These are phyloP conservation scores for Boeremia exigua DNA, from an alignment of 2,329 filamentous ascomycete genomes.

Conservation along the genomic window DNA sequence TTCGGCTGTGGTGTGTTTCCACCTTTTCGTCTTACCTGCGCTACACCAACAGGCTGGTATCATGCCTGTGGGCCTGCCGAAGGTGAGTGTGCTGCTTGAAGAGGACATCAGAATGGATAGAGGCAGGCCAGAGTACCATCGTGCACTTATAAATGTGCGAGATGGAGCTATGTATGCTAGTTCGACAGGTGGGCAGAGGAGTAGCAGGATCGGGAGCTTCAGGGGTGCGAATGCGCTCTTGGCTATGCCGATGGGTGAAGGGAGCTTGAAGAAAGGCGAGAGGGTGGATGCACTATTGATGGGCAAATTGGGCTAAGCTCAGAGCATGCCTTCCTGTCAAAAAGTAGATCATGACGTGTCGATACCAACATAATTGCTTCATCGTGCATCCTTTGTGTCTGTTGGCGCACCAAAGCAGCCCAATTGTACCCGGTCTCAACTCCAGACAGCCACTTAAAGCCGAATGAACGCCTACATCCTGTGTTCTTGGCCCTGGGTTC, in stretches of 20 bases:
- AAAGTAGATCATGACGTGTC: neutral
- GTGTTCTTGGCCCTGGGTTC: neutral
- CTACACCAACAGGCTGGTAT: slow-evolving; percentile 79
- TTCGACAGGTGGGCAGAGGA: slow-evolving; percentile 90
- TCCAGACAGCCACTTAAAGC: neutral
- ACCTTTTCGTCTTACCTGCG: slow-evolving; percentile 90
- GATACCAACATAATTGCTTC: neutral
- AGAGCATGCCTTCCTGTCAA: neutral
- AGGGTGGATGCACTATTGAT: slow-evolving; percentile 82
- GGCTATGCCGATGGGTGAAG: slow-evolving; percentile 71
- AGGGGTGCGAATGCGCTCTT: slow-evolving; percentile 87
- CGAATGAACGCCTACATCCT: neutral
- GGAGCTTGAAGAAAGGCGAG: slow-evolving; percentile 70
- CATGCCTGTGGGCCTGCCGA: slow-evolving; percentile 70
- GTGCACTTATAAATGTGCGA: slow-evolving; percentile 72
- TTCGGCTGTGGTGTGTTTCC: slow-evolving; percentile 88
- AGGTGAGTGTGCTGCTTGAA: slow-evolving; percentile 71
- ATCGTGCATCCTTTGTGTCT: neutral
- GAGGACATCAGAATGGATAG: slow-evolving; percentile 77
- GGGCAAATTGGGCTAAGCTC: slow-evolving; percentile 43
- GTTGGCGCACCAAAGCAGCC: neutral
- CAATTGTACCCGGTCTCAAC: neutral
- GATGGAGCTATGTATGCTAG: slow-evolving; percentile 73
- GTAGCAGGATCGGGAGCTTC: slow-evolving; percentile 86
- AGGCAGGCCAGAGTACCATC: slow-evolving; percentile 85